phyloP scores from a whole-genome alignment of 805 yeast genomes.

The Starmerella riodocensis region DNA sequence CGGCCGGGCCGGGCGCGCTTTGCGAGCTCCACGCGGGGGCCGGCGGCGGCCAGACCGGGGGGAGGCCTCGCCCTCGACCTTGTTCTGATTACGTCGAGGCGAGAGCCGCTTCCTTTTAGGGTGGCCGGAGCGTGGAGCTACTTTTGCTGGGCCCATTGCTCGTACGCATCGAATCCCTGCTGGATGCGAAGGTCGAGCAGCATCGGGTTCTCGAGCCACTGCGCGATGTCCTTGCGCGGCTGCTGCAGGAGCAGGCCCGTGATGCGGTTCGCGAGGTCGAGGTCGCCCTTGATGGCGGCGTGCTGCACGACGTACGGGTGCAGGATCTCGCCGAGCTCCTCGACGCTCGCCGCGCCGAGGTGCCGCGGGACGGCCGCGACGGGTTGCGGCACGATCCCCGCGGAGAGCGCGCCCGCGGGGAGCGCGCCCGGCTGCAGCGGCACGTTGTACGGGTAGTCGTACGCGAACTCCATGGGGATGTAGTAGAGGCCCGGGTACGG shows the following conservation, averaged over 20 bases:
- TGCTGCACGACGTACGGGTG: conserved; percentile 74
- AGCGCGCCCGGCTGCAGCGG: not conserved
- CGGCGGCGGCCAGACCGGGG: too few species aligned
- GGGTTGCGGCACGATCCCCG: not conserved
- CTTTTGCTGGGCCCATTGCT: not conserved
- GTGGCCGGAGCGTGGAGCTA: too few species aligned
- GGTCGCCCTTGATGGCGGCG: conserved; percentile 64
- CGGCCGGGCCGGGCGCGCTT: too few species aligned
- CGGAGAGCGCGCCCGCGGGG: not conserved
- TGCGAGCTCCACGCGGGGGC: too few species aligned
- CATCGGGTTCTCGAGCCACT: conserved; percentile 73
- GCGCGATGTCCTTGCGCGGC: conserved; percentile 71
- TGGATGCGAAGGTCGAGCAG: conserved; percentile 72
- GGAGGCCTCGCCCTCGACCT: too few species aligned
- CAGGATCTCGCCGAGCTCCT: conserved; percentile 67
- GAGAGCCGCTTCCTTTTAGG: too few species aligned
- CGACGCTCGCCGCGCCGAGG: not conserved
- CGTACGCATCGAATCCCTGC: conserved; percentile 30
- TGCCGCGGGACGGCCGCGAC: not conserved
- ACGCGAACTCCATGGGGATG: conserved; percentile 2
- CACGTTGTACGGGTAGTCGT: conserved; percentile 1
- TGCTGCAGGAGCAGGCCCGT: conserved; percentile 93
- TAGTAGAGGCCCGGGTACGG: conserved; percentile 1
- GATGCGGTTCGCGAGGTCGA: conserved; percentile 77
- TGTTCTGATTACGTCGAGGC: too few species aligned